Evolutionary conservation across 441 rosid genomes (phyloP), one percentile per base, ranked within the genome.

Genomic region (Erodium texanum): DNA sequence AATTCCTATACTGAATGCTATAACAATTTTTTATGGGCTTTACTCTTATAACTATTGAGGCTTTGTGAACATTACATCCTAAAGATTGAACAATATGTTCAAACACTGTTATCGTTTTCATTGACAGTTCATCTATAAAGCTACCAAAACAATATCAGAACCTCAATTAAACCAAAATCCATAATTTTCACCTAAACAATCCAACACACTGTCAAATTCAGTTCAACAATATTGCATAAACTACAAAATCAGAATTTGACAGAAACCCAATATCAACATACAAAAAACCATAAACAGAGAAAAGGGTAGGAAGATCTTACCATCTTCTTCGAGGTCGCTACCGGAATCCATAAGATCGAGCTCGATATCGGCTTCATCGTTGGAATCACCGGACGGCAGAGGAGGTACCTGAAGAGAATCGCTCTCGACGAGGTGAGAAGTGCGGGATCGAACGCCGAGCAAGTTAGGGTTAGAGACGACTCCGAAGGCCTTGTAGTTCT

Each of bases 281-380:
- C 18, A 16, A 63, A 24, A 1, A 20, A 27, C 1, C n/a, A 54
- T 16, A 29, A 20, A 66, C 32, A 11, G 48, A 16, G 24, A 23
- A 5, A 15, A 41, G 27, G 9, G 6, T 9, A 0, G 16, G 54
- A 19, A 67, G 6, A 7, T 61, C 82, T 74, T 6, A 91, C 99
- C 97, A 71, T 94, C 99, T 79, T 94, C 99, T 70, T 94, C 97
- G 16, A 89, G 90, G 50, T 94, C 97, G 83, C 97, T 91, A 6
- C 92, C 97, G 15, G 91, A 81, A 80, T 86, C 94, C 1, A 84
- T 66, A 24, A 78, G 76, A 4, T 84, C 88, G 62, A 85, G 80
- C 74, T 89, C 96, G 32, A 74, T 79, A 8, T 36, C 69, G 23
- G 76, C 89, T n/a, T 61, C 64, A 22, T 56, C 34, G 24, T 54